phyloP scores from a whole-genome alignment of 2,329 filamentous ascomycete species.

The Penicillium sp. region DNA sequence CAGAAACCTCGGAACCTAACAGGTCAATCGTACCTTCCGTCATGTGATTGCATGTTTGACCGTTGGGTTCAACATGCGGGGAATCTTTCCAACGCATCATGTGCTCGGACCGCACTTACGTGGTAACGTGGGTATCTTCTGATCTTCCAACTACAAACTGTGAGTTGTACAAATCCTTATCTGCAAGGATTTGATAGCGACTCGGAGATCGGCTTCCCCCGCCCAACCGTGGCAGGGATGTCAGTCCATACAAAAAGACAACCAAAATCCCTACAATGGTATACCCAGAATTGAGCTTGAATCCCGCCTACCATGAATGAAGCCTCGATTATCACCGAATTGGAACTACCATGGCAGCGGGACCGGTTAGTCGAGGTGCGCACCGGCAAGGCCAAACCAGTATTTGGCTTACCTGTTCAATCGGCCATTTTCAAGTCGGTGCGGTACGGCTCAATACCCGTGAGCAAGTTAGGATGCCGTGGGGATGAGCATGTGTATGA shows the following conservation, averaged over 20 bases:
- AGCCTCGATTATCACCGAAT: neutral
- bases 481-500: conserved; percentile 29
- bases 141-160: no score
- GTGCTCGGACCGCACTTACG: neutral
- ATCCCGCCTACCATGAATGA: neutral
- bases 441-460: neutral
- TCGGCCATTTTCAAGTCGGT: neutral
- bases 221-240: no score
- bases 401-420: neutral
- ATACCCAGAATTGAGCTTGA: neutral
- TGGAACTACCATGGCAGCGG: neutral
- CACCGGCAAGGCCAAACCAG: neutral
- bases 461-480: neutral
- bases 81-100: neutral
- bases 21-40: neutral
- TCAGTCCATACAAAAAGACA: no score
- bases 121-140: neutral
- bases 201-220: no score
- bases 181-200: no score
- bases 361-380: neutral
- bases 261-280: no score
- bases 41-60: neutral
- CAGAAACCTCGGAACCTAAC: neutral
- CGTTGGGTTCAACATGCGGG: neutral
- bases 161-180: no score